Conservation (phyloP, 257 asterid genomes). For the Nicotiana tomentosiformis region DNA sequence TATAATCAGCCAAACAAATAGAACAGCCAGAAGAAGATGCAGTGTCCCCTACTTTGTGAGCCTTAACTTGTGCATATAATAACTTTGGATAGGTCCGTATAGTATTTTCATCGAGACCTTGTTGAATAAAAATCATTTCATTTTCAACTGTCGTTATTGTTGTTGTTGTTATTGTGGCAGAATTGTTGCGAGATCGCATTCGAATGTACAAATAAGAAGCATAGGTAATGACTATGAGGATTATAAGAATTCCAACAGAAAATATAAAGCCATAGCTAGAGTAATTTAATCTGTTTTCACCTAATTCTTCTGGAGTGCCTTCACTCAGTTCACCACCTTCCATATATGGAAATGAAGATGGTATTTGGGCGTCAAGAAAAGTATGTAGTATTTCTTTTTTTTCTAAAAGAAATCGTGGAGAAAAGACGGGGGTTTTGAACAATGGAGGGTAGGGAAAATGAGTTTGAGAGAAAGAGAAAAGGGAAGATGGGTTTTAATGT, state of each 20-base stretch:
- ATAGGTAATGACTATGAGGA: slow-evolving; percentile 27
- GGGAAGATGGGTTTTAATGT: background rate
- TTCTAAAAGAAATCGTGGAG: background rate
- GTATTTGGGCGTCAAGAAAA: too few species aligned
- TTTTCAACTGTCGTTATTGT: background rate
- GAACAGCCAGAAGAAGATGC: slow-evolving; percentile 34
- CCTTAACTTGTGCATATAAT: slow-evolving; percentile 30
- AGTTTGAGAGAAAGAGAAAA: background rate
- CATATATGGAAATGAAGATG: background rate
- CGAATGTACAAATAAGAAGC: slow-evolving; percentile 25
- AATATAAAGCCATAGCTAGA: slow-evolving; percentile 34
- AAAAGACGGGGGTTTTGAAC: background rate
- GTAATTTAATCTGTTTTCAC: slow-evolving; percentile 5
- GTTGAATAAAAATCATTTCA: background rate
- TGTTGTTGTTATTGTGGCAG: background rate
- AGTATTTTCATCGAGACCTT: slow-evolving; percentile 32
- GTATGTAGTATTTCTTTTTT: background rate
- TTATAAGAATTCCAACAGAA: slow-evolving; percentile 22
- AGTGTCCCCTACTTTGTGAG: slow-evolving; percentile 12
- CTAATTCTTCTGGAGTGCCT: background rate
- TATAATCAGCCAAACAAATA: slow-evolving; percentile 55
- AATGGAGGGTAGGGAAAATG: background rate
- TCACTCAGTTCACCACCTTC: background rate
- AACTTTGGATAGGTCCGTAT: slow-evolving; percentile 35
- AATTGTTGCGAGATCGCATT: background rate